Conservation (phyloP, 257 asterid species). For the Euphrasia confusa region DNA sequence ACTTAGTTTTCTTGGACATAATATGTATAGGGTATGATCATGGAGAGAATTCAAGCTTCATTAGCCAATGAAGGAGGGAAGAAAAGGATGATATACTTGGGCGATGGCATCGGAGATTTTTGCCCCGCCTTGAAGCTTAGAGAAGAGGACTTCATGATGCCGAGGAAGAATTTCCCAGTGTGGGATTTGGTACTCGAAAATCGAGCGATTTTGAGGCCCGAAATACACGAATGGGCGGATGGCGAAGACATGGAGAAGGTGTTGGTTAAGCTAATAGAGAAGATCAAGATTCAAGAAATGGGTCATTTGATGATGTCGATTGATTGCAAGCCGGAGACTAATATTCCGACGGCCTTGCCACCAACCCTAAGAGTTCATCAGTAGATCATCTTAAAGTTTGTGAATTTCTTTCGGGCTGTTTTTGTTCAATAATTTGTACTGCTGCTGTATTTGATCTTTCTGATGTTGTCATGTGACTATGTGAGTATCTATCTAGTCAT, state of each 20-base stretch:
- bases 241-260: slow-evolving; percentile 50
- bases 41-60: slow-evolving; percentile 56
- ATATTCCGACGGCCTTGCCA: slow-evolving; percentile 32
- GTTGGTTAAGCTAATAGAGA: slow-evolving; percentile 38
- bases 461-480: too few relatives aligned
- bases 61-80: slow-evolving; percentile 54
- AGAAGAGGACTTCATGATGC: slow-evolving; percentile 61
- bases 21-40: slow-evolving; percentile 46
- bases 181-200: slow-evolving; percentile 62
- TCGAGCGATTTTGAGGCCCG: slow-evolving; percentile 35
- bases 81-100: slow-evolving; percentile 56
- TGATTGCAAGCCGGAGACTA: slow-evolving; percentile 43
- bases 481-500: too few relatives aligned
- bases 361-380: slow-evolving; percentile 41
- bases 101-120: slow-evolving; percentile 80
- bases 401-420: too few relatives aligned
- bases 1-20: not conserved
- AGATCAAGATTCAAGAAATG: slow-evolving; percentile 29
- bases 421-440: too few relatives aligned
- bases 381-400: slow-evolving; percentile 17
- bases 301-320: slow-evolving; percentile 24
- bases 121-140: slow-evolving; percentile 45
- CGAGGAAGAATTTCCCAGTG: slow-evolving; percentile 66
- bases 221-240: slow-evolving; percentile 55
- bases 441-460: too few relatives aligned